Evolutionary conservation across 2,329 filamentous ascomycete genomes (phyloP).

Genomic region (Fusarium miscanthi): DNA sequence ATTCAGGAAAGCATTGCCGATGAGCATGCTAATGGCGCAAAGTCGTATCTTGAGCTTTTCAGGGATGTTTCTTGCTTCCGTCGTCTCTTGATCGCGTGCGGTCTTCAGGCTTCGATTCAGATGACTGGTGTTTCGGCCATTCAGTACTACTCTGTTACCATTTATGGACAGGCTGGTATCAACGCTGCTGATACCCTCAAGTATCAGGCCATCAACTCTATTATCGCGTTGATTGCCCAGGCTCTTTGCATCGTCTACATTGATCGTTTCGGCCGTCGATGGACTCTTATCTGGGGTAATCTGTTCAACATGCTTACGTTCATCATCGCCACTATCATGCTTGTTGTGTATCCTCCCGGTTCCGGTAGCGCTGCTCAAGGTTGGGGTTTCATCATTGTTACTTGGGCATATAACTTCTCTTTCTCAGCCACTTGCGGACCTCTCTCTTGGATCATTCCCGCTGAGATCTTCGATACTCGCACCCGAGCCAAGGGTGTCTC

Average conservation of each 20-base stretch:
- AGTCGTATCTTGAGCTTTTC: conserved; percentile 77
- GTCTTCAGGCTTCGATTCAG: conserved; percentile 77
- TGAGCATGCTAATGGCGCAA: conserved; percentile 76
- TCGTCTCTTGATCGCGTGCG: conserved; percentile 74
- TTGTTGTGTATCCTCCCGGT: conserved; percentile 67
- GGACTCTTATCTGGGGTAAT: conserved; percentile 79
- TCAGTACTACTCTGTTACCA: conserved; percentile 77
- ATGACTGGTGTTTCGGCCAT: conserved; percentile 82
- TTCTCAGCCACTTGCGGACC: conserved; percentile 79
- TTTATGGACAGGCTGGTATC: conserved; percentile 78
- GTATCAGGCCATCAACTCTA: conserved; percentile 80
- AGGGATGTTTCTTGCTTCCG: conserved; percentile 71
- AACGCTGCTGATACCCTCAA: conserved; percentile 71
- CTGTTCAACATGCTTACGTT: conserved; percentile 77
- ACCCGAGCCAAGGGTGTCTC: conserved; percentile 80
- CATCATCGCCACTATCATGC: conserved; percentile 70
- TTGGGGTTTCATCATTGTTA: conserved; percentile 79
- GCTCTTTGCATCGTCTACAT: conserved; percentile 75
- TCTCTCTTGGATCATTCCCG: conserved; percentile 69
- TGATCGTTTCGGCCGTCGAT: conserved; percentile 76
- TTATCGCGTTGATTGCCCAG: conserved; percentile 76
- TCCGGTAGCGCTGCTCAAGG: conserved; percentile 60
- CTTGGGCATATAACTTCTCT: conserved; percentile 84
- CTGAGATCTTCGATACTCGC: conserved; percentile 82
- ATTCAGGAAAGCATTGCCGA: conserved; percentile 73